Evolutionary conservation across 2,329 filamentous ascomycete genomes (phyloP), one percentile per base, ranked within the genome.

Genomic region (Ophioceras dolichostomum): DNA sequence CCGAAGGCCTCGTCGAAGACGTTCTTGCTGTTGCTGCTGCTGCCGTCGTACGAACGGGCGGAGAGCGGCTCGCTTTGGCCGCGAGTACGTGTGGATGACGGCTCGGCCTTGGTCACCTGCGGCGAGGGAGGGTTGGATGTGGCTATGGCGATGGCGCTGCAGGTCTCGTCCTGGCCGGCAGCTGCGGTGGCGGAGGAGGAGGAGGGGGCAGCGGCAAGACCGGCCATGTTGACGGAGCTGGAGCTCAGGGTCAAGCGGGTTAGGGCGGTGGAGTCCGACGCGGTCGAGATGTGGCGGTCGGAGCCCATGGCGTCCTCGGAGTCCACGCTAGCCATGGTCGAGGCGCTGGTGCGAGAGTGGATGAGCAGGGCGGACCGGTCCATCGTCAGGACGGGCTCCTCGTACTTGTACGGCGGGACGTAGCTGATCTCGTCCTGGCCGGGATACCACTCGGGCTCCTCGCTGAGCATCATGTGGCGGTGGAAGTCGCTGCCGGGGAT

Each of bases 401-500:
- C 50, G 40, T 51, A 55, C 6, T 51, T 48, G 32, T 56, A 49
- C n/a, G n/a, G n/a, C 1, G 10, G 54, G 51, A 12, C 55, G 49
- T 33, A 57, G 54, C 19, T 55, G 13, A 30, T 48, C n/a, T 51
- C 48, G 34, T 58, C 53, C 17, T 54, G 52, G 8, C 52, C 49
- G 16, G 56, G 52, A 34, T 46, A 43, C n/a, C 49, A 43, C 20
- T 53, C 48, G 10, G 47, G 42, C 21, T 53, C 48, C 38, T 64
- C 62, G 28, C 58, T 56, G 10, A 55, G 49, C 29, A 68, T 51
- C 60, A 76, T 68, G 45, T 75, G 64, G 42, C 68, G 62, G 37
- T 70, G 65, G 45, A 68, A 76, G 36, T 80, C 75, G 33, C 60
- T 55, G 28, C 41, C 43, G 10, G 76, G 74, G 37, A 79, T 75